These are phyloP conservation scores for Monosporascus sp. DNA, from an alignment of 2,329 filamentous ascomycete species.

Conservation along the genomic window DNA sequence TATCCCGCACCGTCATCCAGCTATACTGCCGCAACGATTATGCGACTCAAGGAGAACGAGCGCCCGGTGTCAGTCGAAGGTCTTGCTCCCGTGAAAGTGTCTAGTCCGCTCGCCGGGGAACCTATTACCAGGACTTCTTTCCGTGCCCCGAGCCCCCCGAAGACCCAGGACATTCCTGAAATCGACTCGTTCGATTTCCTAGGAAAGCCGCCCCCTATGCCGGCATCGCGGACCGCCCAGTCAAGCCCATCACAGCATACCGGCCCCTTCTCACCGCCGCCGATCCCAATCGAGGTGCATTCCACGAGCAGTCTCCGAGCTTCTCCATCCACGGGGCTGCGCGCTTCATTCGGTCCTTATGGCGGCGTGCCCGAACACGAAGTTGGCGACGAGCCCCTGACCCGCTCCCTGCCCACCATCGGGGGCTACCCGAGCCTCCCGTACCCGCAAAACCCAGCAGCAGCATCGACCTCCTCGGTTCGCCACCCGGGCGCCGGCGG, in stretches of 20 bases:
- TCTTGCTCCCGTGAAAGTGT: constrained; percentile 21
- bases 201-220: constrained; percentile 8
- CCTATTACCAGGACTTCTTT: constrained; percentile 11
- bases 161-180: constrained; percentile 8
- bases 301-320: constrained; percentile 20
- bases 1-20: constrained; percentile 26
- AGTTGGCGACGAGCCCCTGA: constrained; percentile 10
- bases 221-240: constrained; percentile 11
- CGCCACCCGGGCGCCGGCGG: constrained; percentile 9
- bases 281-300: constrained; percentile 25
- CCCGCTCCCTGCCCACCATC: constrained; percentile 17
- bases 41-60: constrained; percentile 23
- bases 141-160: constrained; percentile 5
- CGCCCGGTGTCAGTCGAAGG: constrained; percentile 20
- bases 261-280: constrained; percentile 22
- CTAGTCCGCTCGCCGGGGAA: constrained; percentile 18
- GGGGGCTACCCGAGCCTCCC: constrained; percentile 12
- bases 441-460: constrained; percentile 11
- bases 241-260: constrained; percentile 21
- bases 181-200: background rate
- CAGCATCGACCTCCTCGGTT: background rate
- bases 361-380: constrained; percentile 8
- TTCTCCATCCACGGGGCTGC: background rate
- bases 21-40: constrained; percentile 27
- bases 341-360: background rate